Evolutionary conservation across 1,284 basidiomycete genomes (phyloP), one percentile per base, ranked within the genome.

Genomic region (Leccinum insolens): DNA sequence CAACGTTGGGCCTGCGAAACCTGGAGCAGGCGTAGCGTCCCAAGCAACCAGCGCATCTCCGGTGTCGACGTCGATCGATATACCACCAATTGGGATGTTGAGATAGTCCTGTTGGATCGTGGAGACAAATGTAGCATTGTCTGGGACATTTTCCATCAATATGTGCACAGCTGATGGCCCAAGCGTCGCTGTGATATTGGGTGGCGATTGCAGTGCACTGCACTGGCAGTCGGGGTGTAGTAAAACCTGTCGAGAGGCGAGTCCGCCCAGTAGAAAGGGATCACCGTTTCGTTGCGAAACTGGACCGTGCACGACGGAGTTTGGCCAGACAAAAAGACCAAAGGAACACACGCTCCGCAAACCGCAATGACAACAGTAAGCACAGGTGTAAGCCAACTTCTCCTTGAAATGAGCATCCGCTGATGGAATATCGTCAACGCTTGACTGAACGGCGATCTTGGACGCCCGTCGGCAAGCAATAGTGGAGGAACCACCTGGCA

Each of bases 371-470:
- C 70, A 12, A 93, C 80, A 0, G 87, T 82, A 7, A 94, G 82
- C 3, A 88, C 66, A 1, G 89, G 89, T 0, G 88, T 83, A 11
- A 94, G 77, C 89, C 90, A 94, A 70, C 88, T 88, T 49, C 89
- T 83, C 4, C 88, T 85, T 2, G 86, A 79, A 63, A 94, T 84
- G 31, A 93, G 79, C n/a, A 81, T 71, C 0, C 93, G 88, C 76
- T 95, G 94, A 70, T 88, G 80, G 78, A 92, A 89, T 70, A 94
- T 91, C 0, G 90, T 92, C 62, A 86, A 75, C 0, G 89, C 88
- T 71, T 92, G 90, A 3, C 79, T 77, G 62, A 88, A 79, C 3
- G 87, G 84, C 1, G 86, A 85, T 28, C 82, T 82, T 15, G 81
- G 76, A 11, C 83, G 82, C 9, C 89, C 88, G 65, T 83, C 81